Evolutionary conservation across 805 yeast species (phyloP), one percentile per base, ranked within the genome.

Genomic region (Yamadazyma olivae): DNA sequence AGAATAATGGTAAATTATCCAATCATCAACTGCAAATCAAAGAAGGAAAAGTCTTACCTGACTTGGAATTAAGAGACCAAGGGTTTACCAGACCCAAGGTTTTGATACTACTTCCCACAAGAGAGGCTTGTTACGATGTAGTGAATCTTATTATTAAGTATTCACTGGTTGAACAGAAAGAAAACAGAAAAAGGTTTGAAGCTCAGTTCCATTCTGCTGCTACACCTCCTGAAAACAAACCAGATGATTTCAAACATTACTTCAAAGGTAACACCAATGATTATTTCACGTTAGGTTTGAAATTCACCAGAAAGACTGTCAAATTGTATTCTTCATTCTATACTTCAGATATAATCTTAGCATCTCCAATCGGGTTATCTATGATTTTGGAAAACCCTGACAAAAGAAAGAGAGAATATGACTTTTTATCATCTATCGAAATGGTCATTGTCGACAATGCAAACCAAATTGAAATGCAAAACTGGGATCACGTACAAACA

Each of bases 81-180:
- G 98, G 99, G 19, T 93, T 88, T 56, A 90, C 96, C 0, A 73
- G 98, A 43, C 95, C 99, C 1, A 90, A 89, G 51, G 89, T 83
- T 1, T 62, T 93, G 38, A 77, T 91, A 4, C 59, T 93, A 17
- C 64, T 87, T 27, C 98, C 99, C 9, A 87, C 96, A 0, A 74
- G 96, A 51, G 75, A 88, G 46, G 64, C 82, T 7, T 88, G 93
- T 18, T 81, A 77, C 53, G 77, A 80, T 40, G 69, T 88, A 13
- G 79, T 90, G 15, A 72, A 74, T 28, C 70, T 75, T 23, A 48
- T 93, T 25, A 77, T 82, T 25, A 61, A 69, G 24, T 60, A 83
- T 18, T 75, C 89, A 3, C 86, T 84, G 0, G 63, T 82, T 22
- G 81, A 76, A 27, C 90, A 86, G 51, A 78, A 83, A 27, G 97